Evolutionary conservation across 768 basidiomycete species (phyloP), one percentile per base, ranked within the genome.

Genomic region (Omphalotus guepiniiformis): DNA sequence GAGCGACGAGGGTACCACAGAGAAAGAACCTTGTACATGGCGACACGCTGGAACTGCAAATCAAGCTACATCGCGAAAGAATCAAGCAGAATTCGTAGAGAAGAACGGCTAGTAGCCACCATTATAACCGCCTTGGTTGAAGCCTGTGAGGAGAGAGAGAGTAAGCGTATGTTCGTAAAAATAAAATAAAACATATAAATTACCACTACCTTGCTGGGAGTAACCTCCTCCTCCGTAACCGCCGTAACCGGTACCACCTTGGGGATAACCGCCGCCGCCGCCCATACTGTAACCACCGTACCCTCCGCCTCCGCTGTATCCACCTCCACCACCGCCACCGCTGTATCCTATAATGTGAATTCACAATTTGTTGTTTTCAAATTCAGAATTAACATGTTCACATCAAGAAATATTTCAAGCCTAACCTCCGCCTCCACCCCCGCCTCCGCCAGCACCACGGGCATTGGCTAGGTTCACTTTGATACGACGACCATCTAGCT

Each of bases 401-500:
- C 1, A 18, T 4, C 12, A 16, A 42, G 32, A 11, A 21, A n/a
- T n/a, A n/a, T n/a, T n/a, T n/a, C n/a, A n/a, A n/a, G n/a, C n/a
- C 56, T 47, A 56, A 56, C 64, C 63, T 53, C 73, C 71, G 48
- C 72, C 67, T 48, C 71, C 70, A 7, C 79, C 79, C 29, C 77
- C 74, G 0, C 79, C 78, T 44, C 75, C 71, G 3, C 77, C 78
- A n/a, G 68, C 62, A 38, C 69, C 65, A 42, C 85, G 77, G 40
- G 84, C 80, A 53, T 90, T 88, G 30, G 87, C 85, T 43, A 88
- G 72, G 73, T 95, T 97, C 42, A 84, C 82, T 66, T 92, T 92
- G 63, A 98, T 83, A 51, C 88, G 78, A 55, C 95, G 81, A 42
- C 94, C 93, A 68, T 97, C 95, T 53, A 98, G 82, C 55, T 95